Conservation (phyloP, 2,329 filamentous ascomycete species). For the Penicillium digitatum region DNA sequence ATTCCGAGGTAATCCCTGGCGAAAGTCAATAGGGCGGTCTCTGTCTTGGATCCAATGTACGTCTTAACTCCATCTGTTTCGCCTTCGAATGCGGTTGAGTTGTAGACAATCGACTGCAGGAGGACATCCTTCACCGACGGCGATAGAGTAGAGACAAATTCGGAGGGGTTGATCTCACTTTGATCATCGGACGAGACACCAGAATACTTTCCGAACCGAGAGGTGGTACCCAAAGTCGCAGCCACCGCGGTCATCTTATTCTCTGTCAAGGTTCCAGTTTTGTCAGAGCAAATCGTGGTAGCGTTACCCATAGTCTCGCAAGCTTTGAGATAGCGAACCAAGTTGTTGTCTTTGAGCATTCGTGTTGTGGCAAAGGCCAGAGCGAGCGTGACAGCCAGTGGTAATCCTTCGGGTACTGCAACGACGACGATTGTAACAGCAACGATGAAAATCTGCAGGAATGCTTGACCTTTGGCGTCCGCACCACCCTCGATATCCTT, state of each 20-base stretch:
- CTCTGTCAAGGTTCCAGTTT: constrained; percentile 62
- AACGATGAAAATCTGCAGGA: constrained; percentile 57
- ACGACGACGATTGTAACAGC: constrained; percentile 59
- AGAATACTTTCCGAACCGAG: constrained; percentile 44
- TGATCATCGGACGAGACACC: constrained; percentile 29
- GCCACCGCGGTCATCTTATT: constrained; percentile 61
- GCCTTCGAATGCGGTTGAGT: constrained; percentile 66
- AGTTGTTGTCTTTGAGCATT: constrained; percentile 61
- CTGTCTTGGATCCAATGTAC: constrained; percentile 74
- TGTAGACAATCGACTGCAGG: constrained; percentile 62
- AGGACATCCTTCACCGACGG: constrained; percentile 54
- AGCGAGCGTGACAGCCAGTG: constrained; percentile 58
- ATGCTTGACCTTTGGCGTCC: constrained; percentile 54
- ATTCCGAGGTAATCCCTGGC: constrained; percentile 64
- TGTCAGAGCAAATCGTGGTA: constrained; percentile 62
- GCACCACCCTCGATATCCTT: constrained; percentile 45
- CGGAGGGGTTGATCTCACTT: constrained; percentile 50
- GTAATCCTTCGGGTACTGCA: constrained; percentile 58
- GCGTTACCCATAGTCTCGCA: constrained; percentile 64
- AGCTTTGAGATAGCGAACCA: constrained; percentile 57
- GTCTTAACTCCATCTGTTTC: constrained; percentile 56
- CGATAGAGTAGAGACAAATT: constrained; percentile 53
- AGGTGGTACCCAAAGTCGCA: constrained; percentile 51
- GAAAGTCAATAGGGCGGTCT: constrained; percentile 69
- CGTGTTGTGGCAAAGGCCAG: constrained; percentile 60